These are phyloP conservation scores for Thuja plicata DNA, from an alignment of 83 land plant species.

Conservation along the genomic window DNA sequence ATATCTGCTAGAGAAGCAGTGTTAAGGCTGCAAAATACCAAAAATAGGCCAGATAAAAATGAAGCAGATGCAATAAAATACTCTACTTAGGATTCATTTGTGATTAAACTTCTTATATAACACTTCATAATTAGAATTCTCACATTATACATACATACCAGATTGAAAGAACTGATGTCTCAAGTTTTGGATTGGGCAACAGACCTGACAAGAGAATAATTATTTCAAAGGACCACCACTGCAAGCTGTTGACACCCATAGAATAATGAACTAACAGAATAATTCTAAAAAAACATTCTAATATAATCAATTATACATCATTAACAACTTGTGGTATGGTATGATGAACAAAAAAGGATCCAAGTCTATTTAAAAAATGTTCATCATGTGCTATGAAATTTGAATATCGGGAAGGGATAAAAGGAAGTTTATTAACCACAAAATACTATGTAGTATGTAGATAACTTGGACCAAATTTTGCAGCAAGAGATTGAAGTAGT, in stretches of 20 bases:
- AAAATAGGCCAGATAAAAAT: background rate
- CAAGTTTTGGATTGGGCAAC: constrained; percentile 80
- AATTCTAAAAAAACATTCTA: background rate
- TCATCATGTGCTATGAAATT: background rate
- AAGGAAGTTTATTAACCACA: background rate
- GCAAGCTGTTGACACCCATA: constrained; percentile 52
- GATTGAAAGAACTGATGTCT: constrained; percentile 73
- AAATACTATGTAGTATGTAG: background rate
- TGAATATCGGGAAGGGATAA: background rate
- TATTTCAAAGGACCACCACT: constrained; percentile 82
- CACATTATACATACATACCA: constrained; percentile 30
- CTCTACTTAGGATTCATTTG: background rate
- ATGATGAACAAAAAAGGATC: background rate
- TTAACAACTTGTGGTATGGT: background rate
- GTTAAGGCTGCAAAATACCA: constrained; percentile 39
- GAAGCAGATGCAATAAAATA: background rate
- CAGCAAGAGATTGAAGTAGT: background rate
- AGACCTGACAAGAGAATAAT: constrained; percentile 72
- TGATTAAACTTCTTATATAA: no score
- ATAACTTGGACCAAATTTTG: background rate
- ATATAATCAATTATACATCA: no score
- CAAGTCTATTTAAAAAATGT: background rate
- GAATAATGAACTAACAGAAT: background rate
- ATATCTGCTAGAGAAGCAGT: constrained; percentile 44
- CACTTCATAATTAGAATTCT: background rate